These are phyloP conservation scores for Aleurites moluccanus DNA, from an alignment of 441 rosid genomes.

Conservation along the genomic window DNA sequence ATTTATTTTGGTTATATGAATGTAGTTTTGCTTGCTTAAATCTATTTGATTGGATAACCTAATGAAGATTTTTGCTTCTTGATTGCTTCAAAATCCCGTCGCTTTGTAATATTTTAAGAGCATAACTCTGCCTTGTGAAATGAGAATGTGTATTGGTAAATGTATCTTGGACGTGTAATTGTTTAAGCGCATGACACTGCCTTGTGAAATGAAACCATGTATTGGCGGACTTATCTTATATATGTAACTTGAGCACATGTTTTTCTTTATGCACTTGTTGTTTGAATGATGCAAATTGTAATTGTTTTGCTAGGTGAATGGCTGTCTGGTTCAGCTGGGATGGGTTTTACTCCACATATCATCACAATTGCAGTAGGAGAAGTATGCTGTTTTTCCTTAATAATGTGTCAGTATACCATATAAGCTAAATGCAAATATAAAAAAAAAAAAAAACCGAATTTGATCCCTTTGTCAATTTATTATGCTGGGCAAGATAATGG, in stretches of 20 bases:
- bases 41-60: not conserved
- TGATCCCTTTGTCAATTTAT: slow-evolving; percentile 1
- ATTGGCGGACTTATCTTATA: not conserved
- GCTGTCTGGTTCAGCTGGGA: slow-evolving; percentile 82
- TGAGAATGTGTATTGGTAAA: not conserved
- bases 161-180: not conserved
- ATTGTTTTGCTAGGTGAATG: slow-evolving; percentile 63
- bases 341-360: slow-evolving; percentile 92
- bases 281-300: slow-evolving; percentile 23
- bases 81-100: not conserved
- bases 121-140: not conserved
- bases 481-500: not conserved
- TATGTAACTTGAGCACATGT: not conserved
- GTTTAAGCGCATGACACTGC: not conserved
- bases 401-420: not conserved
- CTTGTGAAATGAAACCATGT: no score
- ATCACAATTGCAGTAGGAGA: slow-evolving; percentile 82
- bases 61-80: not conserved
- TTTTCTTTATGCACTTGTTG: slow-evolving; percentile 8
- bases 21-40: not conserved
- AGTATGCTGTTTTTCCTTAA: slow-evolving; percentile 45
- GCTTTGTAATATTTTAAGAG: not conserved
- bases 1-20: not conserved
- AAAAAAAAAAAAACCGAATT: no score
- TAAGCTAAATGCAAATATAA: slow-evolving; percentile 2